phyloP scores from a whole-genome alignment of 495 filamentous ascomycete species.

The Viridothelium virens region DNA sequence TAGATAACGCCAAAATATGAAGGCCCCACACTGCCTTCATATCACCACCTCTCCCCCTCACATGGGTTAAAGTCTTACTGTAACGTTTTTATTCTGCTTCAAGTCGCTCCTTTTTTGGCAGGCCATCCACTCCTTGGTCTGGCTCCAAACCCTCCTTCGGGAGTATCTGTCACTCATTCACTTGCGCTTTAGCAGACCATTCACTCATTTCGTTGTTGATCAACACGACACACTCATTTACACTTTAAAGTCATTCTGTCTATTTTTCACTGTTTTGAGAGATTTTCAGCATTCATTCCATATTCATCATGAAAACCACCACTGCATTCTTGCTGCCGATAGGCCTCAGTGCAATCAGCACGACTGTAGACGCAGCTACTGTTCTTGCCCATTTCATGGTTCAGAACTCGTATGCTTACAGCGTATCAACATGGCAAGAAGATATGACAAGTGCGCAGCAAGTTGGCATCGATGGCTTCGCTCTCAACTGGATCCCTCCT shows the following conservation, averaged over 20 bases:
- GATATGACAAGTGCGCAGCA: slow-evolving; percentile 23
- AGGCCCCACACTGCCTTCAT: not conserved
- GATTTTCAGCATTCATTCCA: not conserved
- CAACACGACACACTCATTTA: not conserved
- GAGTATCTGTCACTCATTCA: not conserved
- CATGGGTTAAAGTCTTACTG: not conserved
- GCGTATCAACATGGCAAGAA: slow-evolving; percentile 18
- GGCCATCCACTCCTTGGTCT: not conserved
- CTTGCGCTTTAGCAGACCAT: not conserved
- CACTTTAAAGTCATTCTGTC: not conserved
- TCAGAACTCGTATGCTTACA: slow-evolving; percentile 23
- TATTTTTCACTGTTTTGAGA: not conserved
- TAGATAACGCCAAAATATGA: slow-evolving; percentile 7
- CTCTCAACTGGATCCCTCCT: slow-evolving; percentile 25
- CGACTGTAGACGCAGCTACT: slow-evolving; percentile 5
- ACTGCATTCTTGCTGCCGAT: not conserved
- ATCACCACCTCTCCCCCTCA: not conserved
- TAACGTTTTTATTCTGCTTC: not conserved
- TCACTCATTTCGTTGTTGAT: slow-evolving; percentile 10
- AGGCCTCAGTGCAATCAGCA: not conserved
- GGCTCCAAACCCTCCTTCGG: not conserved
- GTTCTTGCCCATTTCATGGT: slow-evolving; percentile 30
- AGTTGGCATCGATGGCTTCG: slow-evolving; percentile 26
- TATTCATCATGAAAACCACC: not conserved
- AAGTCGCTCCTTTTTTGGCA: not conserved